Conservation (phyloP, 495 filamentous ascomycete species). For the Cercophora newfieldiana region DNA sequence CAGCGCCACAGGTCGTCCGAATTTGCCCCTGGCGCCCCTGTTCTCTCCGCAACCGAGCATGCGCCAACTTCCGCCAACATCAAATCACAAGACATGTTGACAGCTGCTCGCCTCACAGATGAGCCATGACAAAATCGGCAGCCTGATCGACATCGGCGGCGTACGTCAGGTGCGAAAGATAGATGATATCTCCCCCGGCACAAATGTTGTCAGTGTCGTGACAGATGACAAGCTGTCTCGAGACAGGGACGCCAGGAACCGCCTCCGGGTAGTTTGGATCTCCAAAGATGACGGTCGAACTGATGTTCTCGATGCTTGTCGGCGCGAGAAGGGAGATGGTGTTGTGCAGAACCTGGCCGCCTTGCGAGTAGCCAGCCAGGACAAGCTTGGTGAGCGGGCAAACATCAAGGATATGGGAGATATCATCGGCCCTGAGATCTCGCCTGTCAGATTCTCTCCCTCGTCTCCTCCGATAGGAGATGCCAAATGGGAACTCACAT, state of each 20-base stretch:
- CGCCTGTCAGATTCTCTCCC: neutral
- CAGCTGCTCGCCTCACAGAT: neutral
- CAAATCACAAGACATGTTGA: too few relatives aligned
- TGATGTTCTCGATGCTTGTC: constrained; percentile 32
- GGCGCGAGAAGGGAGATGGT: constrained; percentile 42
- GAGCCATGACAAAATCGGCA: constrained; percentile 44
- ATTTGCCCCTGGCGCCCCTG: constrained; percentile 2
- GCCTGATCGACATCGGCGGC: constrained; percentile 46
- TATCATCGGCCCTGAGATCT: constrained; percentile 46
- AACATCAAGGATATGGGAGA: constrained; percentile 45
- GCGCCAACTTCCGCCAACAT: neutral
- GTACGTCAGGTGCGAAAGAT: constrained; percentile 56
- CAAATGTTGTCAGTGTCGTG: constrained; percentile 58
- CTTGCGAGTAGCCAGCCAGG: constrained; percentile 62
- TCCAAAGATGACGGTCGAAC: constrained; percentile 56
- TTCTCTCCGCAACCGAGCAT: neutral
- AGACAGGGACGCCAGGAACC: constrained; percentile 45
- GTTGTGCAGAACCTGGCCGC: constrained; percentile 54
- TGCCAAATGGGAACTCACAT: constrained; percentile 28
- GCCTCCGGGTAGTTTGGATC: constrained; percentile 50
- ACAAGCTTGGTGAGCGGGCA: constrained; percentile 64
- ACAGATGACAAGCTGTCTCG: constrained; percentile 54
- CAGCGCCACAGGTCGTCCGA: neutral
- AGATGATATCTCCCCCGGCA: constrained; percentile 47
- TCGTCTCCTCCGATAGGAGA: neutral